These are phyloP conservation scores for Populus trichocarpa DNA, from an alignment of 441 rosid genomes.

Conservation along the genomic window DNA sequence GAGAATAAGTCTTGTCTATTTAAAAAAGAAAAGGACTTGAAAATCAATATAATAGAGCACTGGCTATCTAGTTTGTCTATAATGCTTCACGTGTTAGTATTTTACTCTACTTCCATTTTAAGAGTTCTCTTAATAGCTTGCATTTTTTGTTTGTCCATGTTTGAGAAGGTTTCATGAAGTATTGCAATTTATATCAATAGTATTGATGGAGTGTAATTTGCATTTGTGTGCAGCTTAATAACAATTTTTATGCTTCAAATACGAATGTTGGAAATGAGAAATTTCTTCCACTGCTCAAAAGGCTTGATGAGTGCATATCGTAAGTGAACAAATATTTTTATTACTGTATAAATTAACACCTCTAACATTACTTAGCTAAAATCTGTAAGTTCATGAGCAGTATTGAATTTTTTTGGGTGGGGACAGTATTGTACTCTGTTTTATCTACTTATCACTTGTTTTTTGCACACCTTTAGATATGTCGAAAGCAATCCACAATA, in stretches of 20 bases:
- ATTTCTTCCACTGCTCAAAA: constrained; percentile 89
- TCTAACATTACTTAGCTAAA: neutral
- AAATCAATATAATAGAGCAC: neutral
- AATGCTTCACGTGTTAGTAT: no score
- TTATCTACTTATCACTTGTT: constrained; percentile 5
- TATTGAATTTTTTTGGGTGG: neutral
- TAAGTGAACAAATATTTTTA: constrained; percentile 39
- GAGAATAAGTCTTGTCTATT: neutral
- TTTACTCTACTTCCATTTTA: neutral
- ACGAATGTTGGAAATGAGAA: constrained; percentile 77
- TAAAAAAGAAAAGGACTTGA: neutral
- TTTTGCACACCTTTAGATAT: constrained; percentile 46
- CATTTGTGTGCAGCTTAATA: constrained; percentile 60
- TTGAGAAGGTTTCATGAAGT: neutral
- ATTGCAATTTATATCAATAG: neutral
- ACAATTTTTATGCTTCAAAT: constrained; percentile 82
- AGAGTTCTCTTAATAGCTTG: neutral
- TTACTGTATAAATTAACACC: neutral
- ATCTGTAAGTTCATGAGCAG: neutral
- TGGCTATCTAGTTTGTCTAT: neutral
- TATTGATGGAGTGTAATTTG: constrained; percentile 11
- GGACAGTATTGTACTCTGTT: neutral
- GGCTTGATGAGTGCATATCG: constrained; percentile 93
- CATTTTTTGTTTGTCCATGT: neutral
- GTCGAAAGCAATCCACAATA: constrained; percentile 88